Percentiles rank a stretch among this genome's conserved stretches.
Evolutionary conservation across 148 eudicot genomes (phyloP).

Genomic region (Chenopodium formosanum): DNA sequence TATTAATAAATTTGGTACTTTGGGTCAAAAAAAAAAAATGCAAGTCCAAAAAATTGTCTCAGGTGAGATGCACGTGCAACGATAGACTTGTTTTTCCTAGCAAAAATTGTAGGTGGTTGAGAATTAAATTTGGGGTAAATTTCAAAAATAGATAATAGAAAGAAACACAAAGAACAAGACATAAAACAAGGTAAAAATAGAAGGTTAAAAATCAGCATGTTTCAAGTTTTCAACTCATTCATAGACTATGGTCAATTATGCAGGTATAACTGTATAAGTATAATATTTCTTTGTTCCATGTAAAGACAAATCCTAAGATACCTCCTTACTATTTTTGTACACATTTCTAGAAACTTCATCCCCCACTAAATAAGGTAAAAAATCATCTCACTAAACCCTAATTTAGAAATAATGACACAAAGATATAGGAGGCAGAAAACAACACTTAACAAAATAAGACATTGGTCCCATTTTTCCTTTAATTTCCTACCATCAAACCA

Average conservation of each 20-base stretch:
- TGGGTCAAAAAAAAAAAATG: too few relatives aligned
- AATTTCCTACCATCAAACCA: conserved; percentile 17
- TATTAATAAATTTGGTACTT: too few relatives aligned
- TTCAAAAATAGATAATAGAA: conserved; percentile 4
- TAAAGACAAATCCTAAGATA: conserved; percentile 43
- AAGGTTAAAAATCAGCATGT: background rate
- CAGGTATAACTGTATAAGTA: background rate
- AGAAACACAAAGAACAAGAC: conserved; percentile 27
- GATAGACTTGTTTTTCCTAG: background rate
- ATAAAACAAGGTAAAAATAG: conserved; percentile 9
- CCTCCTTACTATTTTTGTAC: conserved; percentile 22
- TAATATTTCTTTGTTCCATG: conserved; percentile 21
- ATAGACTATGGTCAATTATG: conserved; percentile 6
- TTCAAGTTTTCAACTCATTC: background rate
- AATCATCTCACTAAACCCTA: conserved; percentile 17
- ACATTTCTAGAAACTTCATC: conserved; percentile 32
- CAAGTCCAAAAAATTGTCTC: background rate
- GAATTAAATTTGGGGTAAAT: conserved; percentile 14
- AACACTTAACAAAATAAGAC: conserved; percentile 24
- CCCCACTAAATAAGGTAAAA: conserved; percentile 16
- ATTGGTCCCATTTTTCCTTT: conserved; percentile 18
- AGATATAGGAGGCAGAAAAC: conserved; percentile 19
- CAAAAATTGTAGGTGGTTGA: conserved; percentile 18
- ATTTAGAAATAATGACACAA: conserved; percentile 18
- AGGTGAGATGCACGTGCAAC: background rate